Evolutionary conservation across 2,329 filamentous ascomycete genomes (phyloP).

Genomic region (Grosmannia penicillata): DNA sequence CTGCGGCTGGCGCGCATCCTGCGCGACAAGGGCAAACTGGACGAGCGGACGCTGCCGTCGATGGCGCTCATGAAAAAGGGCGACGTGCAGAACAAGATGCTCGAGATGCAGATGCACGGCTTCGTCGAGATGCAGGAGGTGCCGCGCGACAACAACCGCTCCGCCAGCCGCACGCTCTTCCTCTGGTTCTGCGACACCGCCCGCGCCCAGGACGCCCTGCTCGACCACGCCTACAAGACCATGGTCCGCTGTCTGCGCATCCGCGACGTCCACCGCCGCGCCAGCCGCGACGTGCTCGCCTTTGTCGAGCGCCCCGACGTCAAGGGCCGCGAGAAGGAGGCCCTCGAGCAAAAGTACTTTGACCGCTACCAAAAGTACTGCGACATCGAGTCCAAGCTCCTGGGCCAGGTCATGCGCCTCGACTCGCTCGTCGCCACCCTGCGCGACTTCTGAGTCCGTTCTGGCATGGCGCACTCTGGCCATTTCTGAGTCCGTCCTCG

Average conservation of each 20-base stretch:
- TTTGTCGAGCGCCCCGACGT: conserved; percentile 80
- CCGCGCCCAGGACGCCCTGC: conserved; percentile 50
- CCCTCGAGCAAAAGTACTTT: conserved; percentile 61
- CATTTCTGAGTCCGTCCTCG: not conserved
- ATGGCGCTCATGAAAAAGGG: conserved; percentile 72
- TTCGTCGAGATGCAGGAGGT: conserved; percentile 90
- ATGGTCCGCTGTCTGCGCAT: conserved; percentile 79
- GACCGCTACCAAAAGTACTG: conserved; percentile 43
- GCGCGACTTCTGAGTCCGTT: conserved; percentile 48
- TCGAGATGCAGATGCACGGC: conserved; percentile 72
- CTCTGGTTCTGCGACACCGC: conserved; percentile 83
- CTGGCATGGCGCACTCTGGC: too few relatives aligned
- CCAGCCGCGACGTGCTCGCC: conserved; percentile 56
- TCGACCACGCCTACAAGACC: conserved; percentile 76
- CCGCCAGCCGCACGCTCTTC: conserved; percentile 73
- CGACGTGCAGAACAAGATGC: conserved; percentile 72
- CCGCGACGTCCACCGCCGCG: conserved; percentile 58
- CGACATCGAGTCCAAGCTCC: conserved; percentile 55
- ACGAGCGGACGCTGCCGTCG: conserved; percentile 76
- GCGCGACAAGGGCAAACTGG: conserved; percentile 77
- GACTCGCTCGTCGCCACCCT: conserved; percentile 77
- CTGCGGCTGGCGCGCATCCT: conserved; percentile 77
- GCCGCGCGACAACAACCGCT: conserved; percentile 69
- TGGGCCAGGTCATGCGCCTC: conserved; percentile 64
- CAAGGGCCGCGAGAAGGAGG: conserved; percentile 67